Conservation (phyloP, 2,329 filamentous ascomycete genomes). For the Diaporthe longicolla region DNA sequence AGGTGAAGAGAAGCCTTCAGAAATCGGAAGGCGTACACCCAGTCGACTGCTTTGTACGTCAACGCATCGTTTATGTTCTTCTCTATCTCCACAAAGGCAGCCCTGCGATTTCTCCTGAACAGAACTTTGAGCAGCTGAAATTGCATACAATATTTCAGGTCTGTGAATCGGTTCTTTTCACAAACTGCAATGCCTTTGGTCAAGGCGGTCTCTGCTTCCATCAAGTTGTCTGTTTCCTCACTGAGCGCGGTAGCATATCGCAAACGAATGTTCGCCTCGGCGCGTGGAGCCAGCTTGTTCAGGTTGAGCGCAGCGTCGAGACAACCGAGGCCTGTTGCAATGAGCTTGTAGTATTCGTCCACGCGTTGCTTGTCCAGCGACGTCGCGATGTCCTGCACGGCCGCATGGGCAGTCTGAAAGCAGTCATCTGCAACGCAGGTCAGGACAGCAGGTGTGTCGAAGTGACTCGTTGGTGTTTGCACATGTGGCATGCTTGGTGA, state of each 20-base stretch:
- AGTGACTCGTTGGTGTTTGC: conserved; percentile 53
- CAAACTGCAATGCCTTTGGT: conserved; percentile 80
- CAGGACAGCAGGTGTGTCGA: conserved; percentile 72
- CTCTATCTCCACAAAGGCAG: conserved; percentile 80
- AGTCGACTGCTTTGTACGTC: conserved; percentile 76
- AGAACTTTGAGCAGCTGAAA: conserved; percentile 79
- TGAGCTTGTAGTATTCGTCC: conserved; percentile 78
- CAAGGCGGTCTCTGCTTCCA: conserved; percentile 79
- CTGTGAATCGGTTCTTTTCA: conserved; percentile 73
- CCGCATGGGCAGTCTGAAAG: conserved; percentile 74
- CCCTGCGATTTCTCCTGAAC: conserved; percentile 79
- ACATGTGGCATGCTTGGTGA: conserved; percentile 38
- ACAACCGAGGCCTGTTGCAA: conserved; percentile 80
- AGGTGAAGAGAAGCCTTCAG: conserved; percentile 79
- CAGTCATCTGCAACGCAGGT: conserved; percentile 84
- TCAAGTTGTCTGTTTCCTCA: conserved; percentile 82
- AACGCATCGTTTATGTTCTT: conserved; percentile 77
- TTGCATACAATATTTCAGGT: conserved; percentile 84
- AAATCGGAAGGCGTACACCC: conserved; percentile 84
- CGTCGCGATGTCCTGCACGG: conserved; percentile 64
- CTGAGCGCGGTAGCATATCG: conserved; percentile 80
- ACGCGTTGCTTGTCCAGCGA: conserved; percentile 66
- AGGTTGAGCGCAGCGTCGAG: conserved; percentile 78
- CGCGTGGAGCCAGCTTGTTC: conserved; percentile 71
- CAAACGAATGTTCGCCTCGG: conserved; percentile 78